A percentile compares a stretch with the other conserved stretches of the same genome.
Conservation (phyloP, 2,329 filamentous ascomycete species). For the Colletotrichum cordylinicola region DNA sequence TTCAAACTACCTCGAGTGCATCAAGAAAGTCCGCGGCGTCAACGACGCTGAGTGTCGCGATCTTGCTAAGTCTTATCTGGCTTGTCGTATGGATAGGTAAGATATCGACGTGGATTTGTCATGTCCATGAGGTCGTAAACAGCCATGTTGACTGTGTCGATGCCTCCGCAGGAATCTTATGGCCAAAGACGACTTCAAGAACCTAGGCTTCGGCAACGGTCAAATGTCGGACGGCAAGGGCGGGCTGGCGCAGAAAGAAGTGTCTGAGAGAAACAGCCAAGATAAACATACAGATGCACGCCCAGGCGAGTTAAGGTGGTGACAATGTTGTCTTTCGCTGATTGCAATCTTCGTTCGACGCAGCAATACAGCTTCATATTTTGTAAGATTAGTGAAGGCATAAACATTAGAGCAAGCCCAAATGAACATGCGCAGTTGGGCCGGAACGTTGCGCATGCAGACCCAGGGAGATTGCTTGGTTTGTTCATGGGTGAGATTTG, state of each 20-base stretch:
- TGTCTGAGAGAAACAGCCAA: background rate
- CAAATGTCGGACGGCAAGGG: conserved; percentile 23
- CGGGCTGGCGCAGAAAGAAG: conserved; percentile 27
- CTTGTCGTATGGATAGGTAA: conserved; percentile 94
- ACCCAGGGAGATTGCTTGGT: background rate
- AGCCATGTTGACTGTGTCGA: background rate
- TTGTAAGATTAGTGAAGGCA: background rate
- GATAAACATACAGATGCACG: background rate
- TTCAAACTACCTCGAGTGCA: conserved; percentile 82
- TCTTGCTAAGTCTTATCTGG: conserved; percentile 86
- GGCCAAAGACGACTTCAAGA: conserved; percentile 94
- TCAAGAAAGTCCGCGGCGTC: conserved; percentile 82
- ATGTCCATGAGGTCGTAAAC: background rate
- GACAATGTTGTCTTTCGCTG: background rate
- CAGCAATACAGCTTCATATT: background rate
- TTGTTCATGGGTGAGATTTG: background rate
- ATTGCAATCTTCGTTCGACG: background rate
- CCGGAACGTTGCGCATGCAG: background rate
- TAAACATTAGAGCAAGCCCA: background rate
- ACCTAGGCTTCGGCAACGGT: conserved; percentile 74
- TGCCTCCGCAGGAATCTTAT: conserved; percentile 78
- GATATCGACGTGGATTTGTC: conserved; percentile 32
- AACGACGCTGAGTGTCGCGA: conserved; percentile 87
- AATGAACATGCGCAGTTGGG: background rate
- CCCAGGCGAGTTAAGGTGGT: conserved; percentile 41